Percentiles rank a stretch among this genome's conserved stretches.
These are phyloP conservation scores for Cyphellophora attinorum DNA, from an alignment of 2,329 filamentous ascomycete genomes.

Conservation along the genomic window DNA sequence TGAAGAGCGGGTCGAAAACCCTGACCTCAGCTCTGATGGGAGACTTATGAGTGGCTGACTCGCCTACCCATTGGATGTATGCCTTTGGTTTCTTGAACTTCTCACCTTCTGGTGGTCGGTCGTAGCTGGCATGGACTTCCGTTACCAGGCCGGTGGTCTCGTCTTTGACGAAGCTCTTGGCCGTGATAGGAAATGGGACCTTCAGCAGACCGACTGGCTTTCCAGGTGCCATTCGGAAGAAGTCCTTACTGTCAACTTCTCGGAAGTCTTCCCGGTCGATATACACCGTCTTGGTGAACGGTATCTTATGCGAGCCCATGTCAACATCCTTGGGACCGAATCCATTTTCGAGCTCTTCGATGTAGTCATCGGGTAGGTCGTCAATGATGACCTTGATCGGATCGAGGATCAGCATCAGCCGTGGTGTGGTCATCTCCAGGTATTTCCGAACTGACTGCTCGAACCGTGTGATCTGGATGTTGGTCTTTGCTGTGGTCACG, in stretches of 20 bases:
- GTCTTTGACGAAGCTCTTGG: slow-evolving; percentile 59
- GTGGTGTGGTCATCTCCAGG: slow-evolving; percentile 77
- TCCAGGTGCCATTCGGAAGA: slow-evolving; percentile 67
- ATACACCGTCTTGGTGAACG: slow-evolving; percentile 69
- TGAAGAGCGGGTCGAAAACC: slow-evolving; percentile 75
- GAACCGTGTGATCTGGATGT: slow-evolving; percentile 73
- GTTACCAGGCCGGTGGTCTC: slow-evolving; percentile 53
- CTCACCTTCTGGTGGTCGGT: slow-evolving; percentile 57
- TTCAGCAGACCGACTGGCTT: slow-evolving; percentile 67
- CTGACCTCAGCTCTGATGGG: slow-evolving; percentile 62
- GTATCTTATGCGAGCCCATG: slow-evolving; percentile 44
- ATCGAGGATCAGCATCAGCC: slow-evolving; percentile 81
- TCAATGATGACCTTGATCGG: slow-evolving; percentile 76
- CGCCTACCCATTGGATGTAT: slow-evolving; percentile 83
- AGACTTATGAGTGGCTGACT: slow-evolving; percentile 51
- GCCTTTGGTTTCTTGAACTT: slow-evolving; percentile 59
- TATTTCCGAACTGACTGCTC: slow-evolving; percentile 79
- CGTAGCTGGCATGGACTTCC: slow-evolving; percentile 57
- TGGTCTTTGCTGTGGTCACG: slow-evolving; percentile 70
- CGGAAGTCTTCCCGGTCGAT: slow-evolving; percentile 76
- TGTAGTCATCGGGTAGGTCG: slow-evolving; percentile 59
- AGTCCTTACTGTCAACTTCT: slow-evolving; percentile 61
- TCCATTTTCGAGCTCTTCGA: slow-evolving; percentile 57
- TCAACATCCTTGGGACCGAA: slow-evolving; percentile 72
- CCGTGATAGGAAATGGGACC: slow-evolving; percentile 59